Percentiles rank a stretch among this genome's conserved stretches.
Evolutionary conservation across 2,329 filamentous ascomycete species (phyloP).

Genomic region (Penicillium sp.): DNA sequence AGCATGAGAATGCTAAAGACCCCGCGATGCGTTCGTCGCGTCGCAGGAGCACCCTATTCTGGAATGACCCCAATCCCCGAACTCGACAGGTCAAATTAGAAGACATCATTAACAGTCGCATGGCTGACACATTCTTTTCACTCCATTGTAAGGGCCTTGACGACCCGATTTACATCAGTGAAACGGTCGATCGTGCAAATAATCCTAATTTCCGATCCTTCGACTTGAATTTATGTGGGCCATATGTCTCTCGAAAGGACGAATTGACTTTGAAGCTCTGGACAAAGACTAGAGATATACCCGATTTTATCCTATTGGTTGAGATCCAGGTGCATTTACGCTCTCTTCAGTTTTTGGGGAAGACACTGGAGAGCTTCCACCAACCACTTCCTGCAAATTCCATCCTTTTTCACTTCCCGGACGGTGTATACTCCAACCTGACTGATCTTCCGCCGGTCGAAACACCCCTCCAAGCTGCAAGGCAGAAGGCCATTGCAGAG

Average conservation of each 20-base stretch:
- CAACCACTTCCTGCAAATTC: constrained; percentile 78
- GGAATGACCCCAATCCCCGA: constrained; percentile 59
- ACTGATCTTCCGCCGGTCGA: constrained; percentile 60
- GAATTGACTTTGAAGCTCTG: constrained; percentile 70
- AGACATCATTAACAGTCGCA: constrained; percentile 65
- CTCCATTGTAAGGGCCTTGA: constrained; percentile 66
- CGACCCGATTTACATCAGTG: constrained; percentile 87
- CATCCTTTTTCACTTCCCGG: constrained; percentile 78
- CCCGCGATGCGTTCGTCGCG: constrained; percentile 33
- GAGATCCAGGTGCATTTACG: constrained; percentile 71
- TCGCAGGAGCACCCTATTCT: constrained; percentile 62
- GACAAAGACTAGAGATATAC: constrained; percentile 59
- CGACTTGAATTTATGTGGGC: constrained; percentile 65
- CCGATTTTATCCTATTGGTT: constrained; percentile 63
- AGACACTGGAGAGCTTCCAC: constrained; percentile 60
- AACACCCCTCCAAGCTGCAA: constrained; percentile 13
- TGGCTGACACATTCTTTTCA: constrained; percentile 88
- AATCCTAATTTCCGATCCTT: constrained; percentile 90
- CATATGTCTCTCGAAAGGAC: constrained; percentile 64
- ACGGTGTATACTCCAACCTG: constrained; percentile 79
- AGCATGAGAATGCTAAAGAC: constrained; percentile 19
- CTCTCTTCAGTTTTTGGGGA: constrained; percentile 75
- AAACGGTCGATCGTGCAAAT: constrained; percentile 74
- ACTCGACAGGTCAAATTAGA: constrained; percentile 73
- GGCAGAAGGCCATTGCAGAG: constrained; percentile 41